A percentile compares a stretch with the other conserved stretches of the same genome.
Evolutionary conservation across 148 eudicot species (phyloP).

Genomic region (Spergularia bocconei): DNA sequence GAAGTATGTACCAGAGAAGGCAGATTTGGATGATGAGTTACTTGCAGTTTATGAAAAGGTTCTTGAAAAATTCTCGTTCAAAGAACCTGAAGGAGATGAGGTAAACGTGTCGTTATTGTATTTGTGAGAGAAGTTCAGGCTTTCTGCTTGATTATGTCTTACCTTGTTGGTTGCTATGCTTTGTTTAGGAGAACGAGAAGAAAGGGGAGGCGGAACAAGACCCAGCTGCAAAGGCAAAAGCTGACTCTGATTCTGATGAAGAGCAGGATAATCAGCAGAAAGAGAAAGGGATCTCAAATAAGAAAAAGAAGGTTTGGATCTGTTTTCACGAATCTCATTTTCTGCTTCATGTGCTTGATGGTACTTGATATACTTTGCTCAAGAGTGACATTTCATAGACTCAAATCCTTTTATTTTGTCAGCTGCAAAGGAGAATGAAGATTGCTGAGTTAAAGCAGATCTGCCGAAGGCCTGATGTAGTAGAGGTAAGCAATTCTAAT

Average conservation of each 20-base stretch:
- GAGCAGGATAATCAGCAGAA: conserved; percentile 71
- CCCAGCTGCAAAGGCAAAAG: conserved; percentile 66
- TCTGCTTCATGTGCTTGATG: neutral
- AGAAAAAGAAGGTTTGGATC: conserved; percentile 79
- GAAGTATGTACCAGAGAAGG: conserved; percentile 70
- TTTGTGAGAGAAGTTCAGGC: neutral
- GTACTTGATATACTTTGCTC: neutral
- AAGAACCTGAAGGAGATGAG: conserved; percentile 56
- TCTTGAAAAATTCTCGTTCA: conserved; percentile 68
- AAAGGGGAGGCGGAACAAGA: conserved; percentile 60
- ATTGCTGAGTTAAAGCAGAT: conserved; percentile 93
- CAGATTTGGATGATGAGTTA: conserved; percentile 60
- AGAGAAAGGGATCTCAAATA: conserved; percentile 86
- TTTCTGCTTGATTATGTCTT: neutral
- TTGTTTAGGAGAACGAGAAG: conserved; percentile 57
- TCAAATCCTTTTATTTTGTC: conserved; percentile 21
- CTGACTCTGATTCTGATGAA: conserved; percentile 89
- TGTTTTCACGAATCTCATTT: neutral
- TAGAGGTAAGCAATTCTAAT: conserved; percentile 56
- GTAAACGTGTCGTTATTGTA: conserved; percentile 26
- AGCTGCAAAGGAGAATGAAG: conserved; percentile 95
- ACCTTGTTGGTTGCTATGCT: neutral
- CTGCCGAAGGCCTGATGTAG: conserved; percentile 85
- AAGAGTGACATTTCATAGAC: neutral
- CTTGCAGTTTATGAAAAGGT: conserved; percentile 69